Evolutionary conservation across 1,284 basidiomycete genomes (phyloP), one percentile per base, ranked within the genome.

Genomic region (Ganoderma meredithae): DNA sequence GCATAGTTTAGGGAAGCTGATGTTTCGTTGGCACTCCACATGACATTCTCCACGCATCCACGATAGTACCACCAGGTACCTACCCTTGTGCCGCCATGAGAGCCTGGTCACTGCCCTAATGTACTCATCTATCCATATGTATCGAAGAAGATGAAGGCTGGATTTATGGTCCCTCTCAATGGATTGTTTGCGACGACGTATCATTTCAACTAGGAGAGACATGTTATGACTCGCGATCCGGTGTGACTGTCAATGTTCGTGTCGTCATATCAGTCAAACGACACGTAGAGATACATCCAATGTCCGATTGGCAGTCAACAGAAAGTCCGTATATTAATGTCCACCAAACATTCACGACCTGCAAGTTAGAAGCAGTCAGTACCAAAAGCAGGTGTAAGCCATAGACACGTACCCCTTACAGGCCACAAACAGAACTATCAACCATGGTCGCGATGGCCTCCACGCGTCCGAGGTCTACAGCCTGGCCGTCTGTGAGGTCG

Each of bases 401-500:
- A 49, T 10, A 49, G 10, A 49, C 10, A 49, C 47, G 13, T 49
- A 49, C 47, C 47, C 22, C 22, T 25, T 9, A 33, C 33, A 55
- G 27, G 15, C 53, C 31, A 33, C 53, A 33, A 19, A 55, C 6
- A 19, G 72, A 73, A n/a, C 66, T 60, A 40, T 63, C 69, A 22
- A 77, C 71, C 68, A 73, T 70, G 41, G 56, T 69, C 10, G 73
- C 75, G 19, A 53, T 61, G 7, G 73, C 77, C 40, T 75, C 47
- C 25, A 79, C 59, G 19, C 68, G 60, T 12, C 78, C 78, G 13
- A 76, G 47, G 43, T 66, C 66, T 60, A 52, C 69, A 9, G 69
- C 76, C 62, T 77, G 71, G 19, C 70, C 70, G 66, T 73, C 60
- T 65, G 78, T 78, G 60, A 80, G 70, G 19, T 59, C 67, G 65